phyloP scores from a whole-genome alignment of 352 stramenopile species.

The Pythium aphanidermatum region DNA sequence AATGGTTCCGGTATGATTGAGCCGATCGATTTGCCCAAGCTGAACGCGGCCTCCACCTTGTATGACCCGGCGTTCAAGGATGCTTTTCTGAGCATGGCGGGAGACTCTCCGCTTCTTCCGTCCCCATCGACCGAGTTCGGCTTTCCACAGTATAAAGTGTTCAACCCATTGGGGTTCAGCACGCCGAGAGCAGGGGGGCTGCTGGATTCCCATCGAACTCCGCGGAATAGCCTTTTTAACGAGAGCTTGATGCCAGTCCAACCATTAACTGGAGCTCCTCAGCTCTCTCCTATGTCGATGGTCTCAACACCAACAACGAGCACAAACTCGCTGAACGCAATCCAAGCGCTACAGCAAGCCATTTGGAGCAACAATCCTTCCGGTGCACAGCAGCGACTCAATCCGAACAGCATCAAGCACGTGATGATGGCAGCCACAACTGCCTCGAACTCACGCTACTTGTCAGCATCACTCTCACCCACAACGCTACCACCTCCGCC shows the following conservation, averaged over 20 bases:
- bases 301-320: not conserved
- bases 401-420: conserved; percentile 17
- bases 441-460: not conserved
- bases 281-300: not conserved
- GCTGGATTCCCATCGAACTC: conserved; percentile 15
- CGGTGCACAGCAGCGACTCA: conserved; percentile 9
- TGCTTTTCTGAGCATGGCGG: conserved; percentile 19
- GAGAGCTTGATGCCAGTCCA: conserved; percentile 16
- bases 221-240: conserved; percentile 7
- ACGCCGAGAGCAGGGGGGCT: not conserved
- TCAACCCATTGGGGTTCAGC: not conserved
- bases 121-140: conserved; percentile 8
- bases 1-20: conserved; percentile 6
- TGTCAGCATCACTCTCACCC: conserved; percentile 5
- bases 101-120: conserved; percentile 10
- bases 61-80: conserved; percentile 19
- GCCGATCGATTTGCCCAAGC: conserved; percentile 13
- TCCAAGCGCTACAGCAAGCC: conserved; percentile 21
- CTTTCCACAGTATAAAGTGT: conserved; percentile 1
- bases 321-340: conserved; percentile 11
- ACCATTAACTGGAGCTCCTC: not conserved
- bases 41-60: not conserved
- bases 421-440: conserved; percentile 10
- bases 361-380: conserved; percentile 18
- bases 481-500: conserved; percentile 12